Evolutionary conservation across 164 flowering plant genomes (phyloP), one percentile per base, ranked within the genome.

Genomic region (Dillenia turbinata): DNA sequence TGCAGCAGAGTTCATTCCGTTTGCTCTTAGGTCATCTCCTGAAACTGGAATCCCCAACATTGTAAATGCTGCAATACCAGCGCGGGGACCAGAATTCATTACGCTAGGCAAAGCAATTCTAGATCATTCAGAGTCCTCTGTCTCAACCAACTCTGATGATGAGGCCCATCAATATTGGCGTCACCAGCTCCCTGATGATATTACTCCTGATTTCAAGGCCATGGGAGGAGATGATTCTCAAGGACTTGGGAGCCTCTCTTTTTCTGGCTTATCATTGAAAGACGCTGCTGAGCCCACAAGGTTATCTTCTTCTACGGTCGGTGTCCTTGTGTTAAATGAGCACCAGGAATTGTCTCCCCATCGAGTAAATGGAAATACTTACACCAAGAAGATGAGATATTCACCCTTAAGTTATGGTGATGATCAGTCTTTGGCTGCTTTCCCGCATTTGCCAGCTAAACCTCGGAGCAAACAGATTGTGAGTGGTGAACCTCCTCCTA

Each of bases 1-100:
- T 85, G 99, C 99, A 52, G 90, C 92, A 59, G 99, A 87, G 71
- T 95, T 95, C 66, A 68, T 95, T 72, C 99, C 99, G 9, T 81
- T 64, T 68, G 51, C 91, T 59, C 87, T 89, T 61, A 73, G 91
- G 68, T 71, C 84, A 9, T 26, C 88, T 15, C 13, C 89, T 59
- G 86, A 80, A 61, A 13, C 88, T 59, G 86, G 81, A 61, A 77
- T 73, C 64, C 58, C 75, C 44, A 71, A 73, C 63, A 56, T 62
- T 49, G 61, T 71, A 24, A 80, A 81, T 66, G 68, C 69, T 13
- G 46, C 83, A 11, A 44, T 80, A 33, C 40, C 40, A 33, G 40
- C 40, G 7, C 40, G 7, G 6, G 40, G 40, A 6, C 40, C 40
- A 33, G 40, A 5, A 6, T 33, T 33, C 40, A 33, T 33, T 46